Conservation (phyloP, 1,284 basidiomycete genomes). For the Xerocomus cyaneibrunnescens region DNA sequence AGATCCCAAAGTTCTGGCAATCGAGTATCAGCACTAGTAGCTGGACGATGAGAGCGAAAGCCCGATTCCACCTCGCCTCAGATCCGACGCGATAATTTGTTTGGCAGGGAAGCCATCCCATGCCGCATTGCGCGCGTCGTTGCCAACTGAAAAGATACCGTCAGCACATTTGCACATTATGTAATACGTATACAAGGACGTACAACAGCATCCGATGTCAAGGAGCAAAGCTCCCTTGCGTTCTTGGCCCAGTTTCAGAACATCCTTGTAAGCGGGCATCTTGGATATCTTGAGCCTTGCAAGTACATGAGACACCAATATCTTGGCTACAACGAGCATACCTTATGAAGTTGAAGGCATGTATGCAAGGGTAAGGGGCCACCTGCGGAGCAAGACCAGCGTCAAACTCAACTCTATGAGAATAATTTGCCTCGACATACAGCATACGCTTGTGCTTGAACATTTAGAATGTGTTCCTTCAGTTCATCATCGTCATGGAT, state of each 20-base stretch:
- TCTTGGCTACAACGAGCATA: not conserved
- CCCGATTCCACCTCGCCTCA: conserved; percentile 18
- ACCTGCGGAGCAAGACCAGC: conserved; percentile 11
- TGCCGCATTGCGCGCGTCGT: conserved; percentile 18
- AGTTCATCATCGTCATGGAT: conserved; percentile 36
- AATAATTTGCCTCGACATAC: not conserved
- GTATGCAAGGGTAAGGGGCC: conserved; percentile 24
- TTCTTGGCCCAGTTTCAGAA: conserved; percentile 29
- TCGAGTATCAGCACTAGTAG: not conserved
- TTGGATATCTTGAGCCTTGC: conserved; percentile 22
- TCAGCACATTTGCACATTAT: too few relatives aligned
- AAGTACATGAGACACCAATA: not conserved
- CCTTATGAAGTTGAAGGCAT: conserved; percentile 19
- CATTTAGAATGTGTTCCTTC: conserved; percentile 36
- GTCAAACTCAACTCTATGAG: not conserved
- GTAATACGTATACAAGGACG: too few relatives aligned
- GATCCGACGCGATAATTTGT: conserved; percentile 23
- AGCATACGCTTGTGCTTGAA: conserved; percentile 33
- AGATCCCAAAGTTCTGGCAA: conserved; percentile 34
- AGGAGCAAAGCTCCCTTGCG: conserved; percentile 28
- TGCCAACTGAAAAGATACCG: conserved; percentile 17
- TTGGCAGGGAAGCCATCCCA: conserved; percentile 23
- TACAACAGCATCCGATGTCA: conserved; percentile 36
- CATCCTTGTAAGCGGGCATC: conserved; percentile 21
- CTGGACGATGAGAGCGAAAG: not conserved